These are phyloP conservation scores for Apophysomyces elegans DNA, from an alignment of 371 early-diverging fungal genomes.

Conservation along the genomic window DNA sequence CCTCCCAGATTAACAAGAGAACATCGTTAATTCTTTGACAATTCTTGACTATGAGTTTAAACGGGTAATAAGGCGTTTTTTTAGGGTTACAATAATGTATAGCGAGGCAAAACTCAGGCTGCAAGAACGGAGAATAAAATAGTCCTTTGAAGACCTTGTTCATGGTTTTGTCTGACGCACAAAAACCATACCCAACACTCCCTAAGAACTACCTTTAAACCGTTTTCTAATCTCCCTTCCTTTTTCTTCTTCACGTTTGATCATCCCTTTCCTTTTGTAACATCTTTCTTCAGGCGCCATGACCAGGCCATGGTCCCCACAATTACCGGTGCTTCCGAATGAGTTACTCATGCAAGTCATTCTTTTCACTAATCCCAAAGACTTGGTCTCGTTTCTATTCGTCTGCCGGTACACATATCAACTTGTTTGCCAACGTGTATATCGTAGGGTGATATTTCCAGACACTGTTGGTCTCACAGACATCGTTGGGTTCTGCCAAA, in stretches of 20 bases:
- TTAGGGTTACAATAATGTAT: too few relatives aligned
- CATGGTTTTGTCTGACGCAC: slow-evolving; percentile 3
- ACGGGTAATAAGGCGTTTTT: too few relatives aligned
- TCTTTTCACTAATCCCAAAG: slow-evolving; percentile 1
- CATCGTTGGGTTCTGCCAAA: slow-evolving; percentile 37
- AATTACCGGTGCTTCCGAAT: slow-evolving; percentile 23
- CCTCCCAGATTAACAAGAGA: too few relatives aligned
- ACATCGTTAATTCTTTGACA: too few relatives aligned
- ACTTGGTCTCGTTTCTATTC: slow-evolving; percentile 25
- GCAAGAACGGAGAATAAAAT: slow-evolving; percentile 9
- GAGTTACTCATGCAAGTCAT: slow-evolving; percentile 35
- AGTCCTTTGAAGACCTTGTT: background rate
- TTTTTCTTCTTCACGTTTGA: background rate
- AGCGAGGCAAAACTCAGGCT: background rate
- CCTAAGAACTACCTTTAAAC: slow-evolving; percentile 6
- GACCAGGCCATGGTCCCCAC: slow-evolving; percentile 2
- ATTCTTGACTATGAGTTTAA: too few relatives aligned
- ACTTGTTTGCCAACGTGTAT: slow-evolving; percentile 35
- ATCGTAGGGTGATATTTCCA: slow-evolving; percentile 47
- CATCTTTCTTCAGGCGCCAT: background rate
- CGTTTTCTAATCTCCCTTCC: background rate
- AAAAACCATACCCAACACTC: background rate
- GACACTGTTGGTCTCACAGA: slow-evolving; percentile 27
- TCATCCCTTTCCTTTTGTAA: slow-evolving; percentile 8
- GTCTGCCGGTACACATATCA: slow-evolving; percentile 38